Conservation (phyloP, 192 early-diverging fungal species). For the Gaertneriomyces sp. region DNA sequence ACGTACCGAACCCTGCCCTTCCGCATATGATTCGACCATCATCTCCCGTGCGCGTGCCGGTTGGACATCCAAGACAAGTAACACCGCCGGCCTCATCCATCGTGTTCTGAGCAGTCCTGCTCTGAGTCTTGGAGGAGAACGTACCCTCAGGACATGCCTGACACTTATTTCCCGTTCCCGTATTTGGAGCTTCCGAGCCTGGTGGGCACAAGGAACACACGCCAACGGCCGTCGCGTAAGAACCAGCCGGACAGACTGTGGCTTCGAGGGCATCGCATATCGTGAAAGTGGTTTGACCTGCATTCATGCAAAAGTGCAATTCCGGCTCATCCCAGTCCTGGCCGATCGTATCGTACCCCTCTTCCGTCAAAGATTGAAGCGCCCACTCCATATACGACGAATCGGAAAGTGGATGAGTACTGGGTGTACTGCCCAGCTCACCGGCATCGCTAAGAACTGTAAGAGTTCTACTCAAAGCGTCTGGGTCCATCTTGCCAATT, state of each 20-base stretch:
- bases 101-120: not conserved
- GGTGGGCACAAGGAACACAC: slow-evolving; percentile 4
- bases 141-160: slow-evolving; percentile 11
- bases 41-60: slow-evolving; percentile 5
- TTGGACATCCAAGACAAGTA: slow-evolving; percentile 16
- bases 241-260: slow-evolving; percentile 9
- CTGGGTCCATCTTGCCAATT: slow-evolving; percentile 11
- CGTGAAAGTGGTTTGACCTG: slow-evolving; percentile 12
- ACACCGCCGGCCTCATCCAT: slow-evolving; percentile 2
- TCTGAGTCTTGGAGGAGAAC: not conserved
- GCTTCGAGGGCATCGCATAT: slow-evolving; percentile 17
- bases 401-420: slow-evolving; percentile 14
- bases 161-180: slow-evolving; percentile 6
- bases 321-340: not conserved
- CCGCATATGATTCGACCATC: slow-evolving; percentile 19
- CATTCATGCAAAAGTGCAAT: slow-evolving; percentile 18
- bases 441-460: not conserved
- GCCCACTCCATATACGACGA: slow-evolving; percentile 16
- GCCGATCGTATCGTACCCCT: not conserved
- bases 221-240: not conserved
- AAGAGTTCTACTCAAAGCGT: not conserved
- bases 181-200: slow-evolving; percentile 3
- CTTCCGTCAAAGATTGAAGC: not conserved
- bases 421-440: not conserved
- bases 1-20: slow-evolving; percentile 19